Percentiles rank a stretch among this genome's conserved stretches.
phyloP scores from a whole-genome alignment of 1,284 basidiomycete species.

The Ganoderma lingzhi region DNA sequence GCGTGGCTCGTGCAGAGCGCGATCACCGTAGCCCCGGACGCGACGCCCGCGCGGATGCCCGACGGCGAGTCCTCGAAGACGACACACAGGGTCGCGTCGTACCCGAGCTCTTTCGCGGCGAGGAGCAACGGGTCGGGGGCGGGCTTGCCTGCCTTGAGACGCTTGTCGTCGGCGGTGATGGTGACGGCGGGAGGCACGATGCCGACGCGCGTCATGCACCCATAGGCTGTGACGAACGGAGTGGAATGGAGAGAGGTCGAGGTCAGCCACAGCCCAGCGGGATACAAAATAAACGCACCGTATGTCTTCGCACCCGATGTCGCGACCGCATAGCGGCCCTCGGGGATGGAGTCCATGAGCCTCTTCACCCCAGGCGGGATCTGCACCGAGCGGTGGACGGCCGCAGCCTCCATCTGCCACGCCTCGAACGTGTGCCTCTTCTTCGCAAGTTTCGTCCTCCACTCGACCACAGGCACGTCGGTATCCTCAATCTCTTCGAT shows the following conservation, averaged over 20 bases:
- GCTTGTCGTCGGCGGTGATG: conserved; percentile 82
- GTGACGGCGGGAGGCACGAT: conserved; percentile 77
- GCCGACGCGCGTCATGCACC: conserved; percentile 78
- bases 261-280: conserved; percentile 1
- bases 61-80: conserved; percentile 82
- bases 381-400: conserved; percentile 40
- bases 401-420: conserved; percentile 68
- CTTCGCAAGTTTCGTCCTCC: conserved; percentile 35
- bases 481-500: conserved; percentile 48
- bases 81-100: conserved; percentile 61
- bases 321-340: conserved; percentile 75
- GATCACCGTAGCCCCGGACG: conserved; percentile 77
- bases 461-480: conserved; percentile 41
- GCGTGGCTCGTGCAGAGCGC: conserved; percentile 78
- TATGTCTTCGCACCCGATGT: conserved; percentile 82
- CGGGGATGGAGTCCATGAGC: conserved; percentile 75
- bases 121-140: conserved; percentile 80
- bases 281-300: conserved; percentile 46
- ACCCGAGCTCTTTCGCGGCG: conserved; percentile 77
- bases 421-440: conserved; percentile 52
- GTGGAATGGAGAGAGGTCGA: conserved; percentile 17
- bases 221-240: conserved; percentile 54
- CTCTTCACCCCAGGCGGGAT: conserved; percentile 36
- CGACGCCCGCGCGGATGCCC: conserved; percentile 77
- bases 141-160: conserved; percentile 71